A percentile compares a stretch with the other conserved stretches of the same genome.
These are phyloP conservation scores for Globisporangium megalacanthum DNA, from an alignment of 352 stramenopile genomes.

Conservation along the genomic window DNA sequence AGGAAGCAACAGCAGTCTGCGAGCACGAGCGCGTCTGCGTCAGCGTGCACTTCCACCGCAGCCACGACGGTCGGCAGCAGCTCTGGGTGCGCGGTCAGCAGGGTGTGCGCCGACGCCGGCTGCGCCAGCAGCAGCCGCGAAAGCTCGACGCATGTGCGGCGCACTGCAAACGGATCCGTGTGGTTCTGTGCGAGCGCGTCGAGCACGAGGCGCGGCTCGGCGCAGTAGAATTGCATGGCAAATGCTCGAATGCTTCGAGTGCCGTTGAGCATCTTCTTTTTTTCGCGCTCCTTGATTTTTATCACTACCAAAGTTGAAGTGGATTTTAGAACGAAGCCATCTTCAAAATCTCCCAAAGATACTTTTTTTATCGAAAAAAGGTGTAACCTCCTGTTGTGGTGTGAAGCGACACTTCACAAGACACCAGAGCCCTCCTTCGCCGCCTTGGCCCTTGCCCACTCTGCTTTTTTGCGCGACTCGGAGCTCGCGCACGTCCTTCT, in stretches of 20 bases:
- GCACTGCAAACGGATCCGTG: conserved; percentile 43
- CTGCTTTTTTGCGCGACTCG: too few species aligned
- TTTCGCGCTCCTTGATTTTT: not conserved
- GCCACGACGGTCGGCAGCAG: conserved; percentile 27
- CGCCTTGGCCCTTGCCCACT: too few species aligned
- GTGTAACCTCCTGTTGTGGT: too few species aligned
- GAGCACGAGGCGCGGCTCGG: conserved; percentile 30
- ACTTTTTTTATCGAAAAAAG: not conserved
- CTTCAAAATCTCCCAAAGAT: conserved; percentile 1
- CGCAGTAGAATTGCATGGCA: conserved; percentile 58
- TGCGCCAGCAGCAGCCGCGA: conserved; percentile 35
- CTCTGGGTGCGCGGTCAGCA: conserved; percentile 26
- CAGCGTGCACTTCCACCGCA: conserved; percentile 24
- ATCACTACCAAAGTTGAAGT: not conserved
- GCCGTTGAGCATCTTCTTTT: not conserved
- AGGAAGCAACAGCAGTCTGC: conserved; percentile 41
- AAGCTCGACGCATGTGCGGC: conserved; percentile 47
- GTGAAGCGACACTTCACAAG: too few species aligned
- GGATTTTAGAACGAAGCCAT: not conserved
- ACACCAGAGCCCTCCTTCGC: too few species aligned
- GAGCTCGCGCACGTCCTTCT: too few species aligned
- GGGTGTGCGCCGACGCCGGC: conserved; percentile 13
- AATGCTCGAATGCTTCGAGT: not conserved
- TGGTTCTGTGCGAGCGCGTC: conserved; percentile 19
- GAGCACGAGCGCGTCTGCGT: conserved; percentile 28